Evolutionary conservation across 768 basidiomycete species (phyloP).

Genomic region (Xerocomus spinulosus): DNA sequence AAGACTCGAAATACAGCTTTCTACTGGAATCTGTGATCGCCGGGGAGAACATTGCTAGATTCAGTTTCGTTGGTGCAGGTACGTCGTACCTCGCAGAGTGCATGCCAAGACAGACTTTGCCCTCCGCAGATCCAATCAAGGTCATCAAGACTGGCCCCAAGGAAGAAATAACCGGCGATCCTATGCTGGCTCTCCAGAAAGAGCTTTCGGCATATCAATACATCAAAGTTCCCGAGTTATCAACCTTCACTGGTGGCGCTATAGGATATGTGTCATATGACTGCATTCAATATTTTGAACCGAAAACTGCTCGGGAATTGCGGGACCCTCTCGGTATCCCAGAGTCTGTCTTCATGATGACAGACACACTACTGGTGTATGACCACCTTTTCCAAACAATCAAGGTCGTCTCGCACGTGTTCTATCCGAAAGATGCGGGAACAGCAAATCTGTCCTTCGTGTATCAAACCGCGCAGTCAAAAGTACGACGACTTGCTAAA

Average conservation of each 20-base stretch:
- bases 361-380: slow-evolving; percentile 92
- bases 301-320: slow-evolving; percentile 75
- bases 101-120: not conserved
- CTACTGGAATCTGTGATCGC: slow-evolving; percentile 88
- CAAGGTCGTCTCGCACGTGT: slow-evolving; percentile 95
- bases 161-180: slow-evolving; percentile 83
- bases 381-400: slow-evolving; percentile 95
- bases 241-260: slow-evolving; percentile 95
- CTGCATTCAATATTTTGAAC: slow-evolving; percentile 94
- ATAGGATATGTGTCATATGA: slow-evolving; percentile 98
- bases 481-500: slow-evolving; percentile 78
- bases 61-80: slow-evolving; percentile 97
- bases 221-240: slow-evolving; percentile 85
- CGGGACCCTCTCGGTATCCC: slow-evolving; percentile 84
- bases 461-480: slow-evolving; percentile 84
- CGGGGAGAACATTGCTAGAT: slow-evolving; percentile 88
- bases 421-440: slow-evolving; percentile 67
- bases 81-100: slow-evolving; percentile 24
- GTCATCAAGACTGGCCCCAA: slow-evolving; percentile 83
- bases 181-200: slow-evolving; percentile 75
- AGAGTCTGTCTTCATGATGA: slow-evolving; percentile 95
- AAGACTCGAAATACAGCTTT: slow-evolving; percentile 93
- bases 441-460: slow-evolving; percentile 70
- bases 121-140: slow-evolving; percentile 78
- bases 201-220: slow-evolving; percentile 86